Conservation (phyloP, 2,329 filamentous ascomycete genomes). For the Neofusicoccum sp. region DNA sequence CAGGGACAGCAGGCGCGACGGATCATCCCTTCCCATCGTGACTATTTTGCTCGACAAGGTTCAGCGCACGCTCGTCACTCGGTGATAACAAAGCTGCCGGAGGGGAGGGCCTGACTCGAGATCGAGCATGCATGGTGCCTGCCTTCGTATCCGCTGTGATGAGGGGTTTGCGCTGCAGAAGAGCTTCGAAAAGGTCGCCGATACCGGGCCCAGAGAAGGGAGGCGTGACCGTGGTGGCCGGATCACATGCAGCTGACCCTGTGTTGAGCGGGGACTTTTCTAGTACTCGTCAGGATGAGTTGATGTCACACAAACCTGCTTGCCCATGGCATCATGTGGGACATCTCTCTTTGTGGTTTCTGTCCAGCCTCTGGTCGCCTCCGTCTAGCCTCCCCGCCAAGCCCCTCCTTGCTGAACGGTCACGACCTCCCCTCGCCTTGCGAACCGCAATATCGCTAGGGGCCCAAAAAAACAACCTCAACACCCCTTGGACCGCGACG, state of each 20-base stretch:
- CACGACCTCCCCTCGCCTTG: neutral
- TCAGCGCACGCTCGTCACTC: neutral
- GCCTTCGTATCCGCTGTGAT: neutral
- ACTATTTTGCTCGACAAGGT: neutral
- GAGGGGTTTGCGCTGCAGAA: neutral
- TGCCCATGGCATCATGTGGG: neutral
- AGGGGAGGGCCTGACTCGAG: neutral
- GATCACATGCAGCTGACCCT: neutral
- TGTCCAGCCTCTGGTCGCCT: neutral
- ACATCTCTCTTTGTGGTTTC: neutral
- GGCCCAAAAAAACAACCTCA: too few species aligned
- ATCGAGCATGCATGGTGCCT: neutral
- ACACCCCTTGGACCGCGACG: too few species aligned
- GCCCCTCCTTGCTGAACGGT: neutral
- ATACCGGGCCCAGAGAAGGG: neutral
- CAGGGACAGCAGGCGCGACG: slow-evolving; percentile 4
- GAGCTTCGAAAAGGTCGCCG: too few species aligned
- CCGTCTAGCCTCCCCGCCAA: neutral
- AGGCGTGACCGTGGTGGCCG: neutral
- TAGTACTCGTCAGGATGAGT: neutral
- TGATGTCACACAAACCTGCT: neutral
- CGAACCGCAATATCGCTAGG: neutral
- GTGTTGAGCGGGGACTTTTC: neutral
- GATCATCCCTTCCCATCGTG: slow-evolving; percentile 1
- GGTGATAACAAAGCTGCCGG: neutral